Evolutionary conservation across 176 grass and related monocot species (phyloP).

Genomic region (Themeda triandra): DNA sequence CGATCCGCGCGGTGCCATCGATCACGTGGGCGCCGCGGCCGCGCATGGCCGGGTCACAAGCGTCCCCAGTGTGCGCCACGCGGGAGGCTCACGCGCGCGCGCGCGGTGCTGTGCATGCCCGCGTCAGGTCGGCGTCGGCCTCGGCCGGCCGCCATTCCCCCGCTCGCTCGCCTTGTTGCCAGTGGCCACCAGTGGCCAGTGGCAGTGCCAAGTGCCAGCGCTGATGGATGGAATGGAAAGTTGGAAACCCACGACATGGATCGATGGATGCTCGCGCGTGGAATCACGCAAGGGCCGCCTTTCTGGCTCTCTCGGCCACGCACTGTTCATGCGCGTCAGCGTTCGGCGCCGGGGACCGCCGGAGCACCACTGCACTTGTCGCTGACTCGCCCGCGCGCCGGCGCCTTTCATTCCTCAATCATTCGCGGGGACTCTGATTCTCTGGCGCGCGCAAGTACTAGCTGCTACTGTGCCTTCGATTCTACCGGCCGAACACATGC

Average conservation of each 20-base stretch:
- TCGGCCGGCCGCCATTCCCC: not conserved
- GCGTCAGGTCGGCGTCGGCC: not conserved
- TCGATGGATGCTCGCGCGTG: not conserved
- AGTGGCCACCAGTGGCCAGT: not conserved
- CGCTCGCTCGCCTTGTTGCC: no score
- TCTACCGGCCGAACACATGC: not conserved
- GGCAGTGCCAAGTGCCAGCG: no score
- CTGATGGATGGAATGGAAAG: no score
- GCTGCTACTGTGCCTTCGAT: not conserved
- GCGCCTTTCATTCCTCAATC: slow-evolving; percentile 18
- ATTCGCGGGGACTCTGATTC: slow-evolving; percentile 28
- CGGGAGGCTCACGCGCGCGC: not conserved
- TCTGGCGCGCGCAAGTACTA: not conserved
- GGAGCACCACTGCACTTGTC: not conserved
- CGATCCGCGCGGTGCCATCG: not conserved
- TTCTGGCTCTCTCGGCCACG: no score
- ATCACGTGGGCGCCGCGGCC: not conserved
- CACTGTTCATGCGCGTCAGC: slow-evolving; percentile 5
- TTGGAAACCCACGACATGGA: not conserved
- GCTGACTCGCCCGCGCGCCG: slow-evolving; percentile 1
- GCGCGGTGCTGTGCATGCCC: not conserved
- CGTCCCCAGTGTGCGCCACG: not conserved
- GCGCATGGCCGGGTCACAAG: not conserved
- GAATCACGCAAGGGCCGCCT: not conserved
- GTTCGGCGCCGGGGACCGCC: slow-evolving; percentile 42